Evolutionary conservation across 2,329 filamentous ascomycete species (phyloP), one percentile per base, ranked within the genome.

Genomic region (Cladosporium sp.): DNA sequence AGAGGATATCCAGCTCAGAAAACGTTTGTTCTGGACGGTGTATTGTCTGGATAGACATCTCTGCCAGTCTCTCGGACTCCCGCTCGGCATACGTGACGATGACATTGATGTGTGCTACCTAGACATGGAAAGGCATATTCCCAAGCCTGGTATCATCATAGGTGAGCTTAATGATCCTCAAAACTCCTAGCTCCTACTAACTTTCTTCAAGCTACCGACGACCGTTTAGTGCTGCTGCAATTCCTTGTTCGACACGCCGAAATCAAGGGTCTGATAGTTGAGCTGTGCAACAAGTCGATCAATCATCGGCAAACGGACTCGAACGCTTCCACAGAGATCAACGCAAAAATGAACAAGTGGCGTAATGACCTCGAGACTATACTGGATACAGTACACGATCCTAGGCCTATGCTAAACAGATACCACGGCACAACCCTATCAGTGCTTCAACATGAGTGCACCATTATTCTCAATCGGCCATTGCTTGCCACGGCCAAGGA

Each of bases 51-150:
- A 84, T 42, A 73, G 82, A 45, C 78, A 82, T 57, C 71, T 84
- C 0, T 82, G 78, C 8, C 82, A 84, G 47, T 80, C 80, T 0
- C 74, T 84, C 1, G 82, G 82, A 0, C 70, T 83, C 0, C 82
- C 82, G 0, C 69, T 83, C 0, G 77, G 78, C 19, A 78, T 85
- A 10, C 76, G 77, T 51, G 82, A 84, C 59, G 78, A 83, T 42
- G 82, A 84, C 57, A 68, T 84, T 5, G 82, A 84, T 61, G 82
- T 84, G 1, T 84, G 82, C 60, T 80, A 80, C 57, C 79, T 78
- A 0, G 75, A 75, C 0, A 67, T 76, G 2, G 81, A 83, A 62
- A 66, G 66, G 1, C 81, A 83, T 44, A 39, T 37, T 24, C 40
- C 45, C 8, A 51, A 50, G 42, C 35, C 54, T 35, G 54, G 54